Evolutionary conservation across 306 rosid species (phyloP).

Genomic region (Urtica urens): DNA sequence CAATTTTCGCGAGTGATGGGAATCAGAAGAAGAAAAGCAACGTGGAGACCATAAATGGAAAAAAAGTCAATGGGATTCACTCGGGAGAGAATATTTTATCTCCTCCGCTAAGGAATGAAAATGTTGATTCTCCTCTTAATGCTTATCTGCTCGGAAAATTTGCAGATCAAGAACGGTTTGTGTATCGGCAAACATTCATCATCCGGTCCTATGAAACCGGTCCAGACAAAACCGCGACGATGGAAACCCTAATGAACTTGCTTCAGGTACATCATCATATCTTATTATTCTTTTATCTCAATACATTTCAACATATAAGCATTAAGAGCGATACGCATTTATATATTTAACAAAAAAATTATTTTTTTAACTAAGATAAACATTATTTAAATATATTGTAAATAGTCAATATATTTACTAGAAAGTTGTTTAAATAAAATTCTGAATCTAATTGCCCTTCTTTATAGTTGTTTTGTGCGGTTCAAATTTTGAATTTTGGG

Average conservation of each 20-base stretch:
- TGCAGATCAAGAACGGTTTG: slow-evolving; percentile 53
- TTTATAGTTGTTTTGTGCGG: too few species aligned
- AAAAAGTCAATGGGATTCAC: slow-evolving; percentile 40
- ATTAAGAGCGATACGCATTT: too few species aligned
- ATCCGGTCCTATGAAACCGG: slow-evolving; percentile 74
- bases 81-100: slow-evolving; percentile 21
- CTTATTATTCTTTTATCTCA: background rate
- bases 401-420: too few species aligned
- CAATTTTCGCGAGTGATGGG: slow-evolving; percentile 13
- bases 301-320: background rate
- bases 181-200: slow-evolving; percentile 47
- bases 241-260: slow-evolving; percentile 73
- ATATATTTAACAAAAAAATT: too few species aligned
- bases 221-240: slow-evolving; percentile 65
- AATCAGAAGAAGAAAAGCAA: slow-evolving; percentile 7
- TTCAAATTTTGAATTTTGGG: too few species aligned
- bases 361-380: too few species aligned
- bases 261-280: slow-evolving; percentile 38
- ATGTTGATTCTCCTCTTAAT: slow-evolving; percentile 29
- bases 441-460: too few species aligned
- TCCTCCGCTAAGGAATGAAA: slow-evolving; percentile 5
- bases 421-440: too few species aligned
- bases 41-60: slow-evolving; percentile 32
- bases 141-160: slow-evolving; percentile 54
- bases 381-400: too few species aligned